A percentile compares a stretch with the other conserved stretches of the same genome.
Evolutionary conservation across 2,329 filamentous ascomycete species (phyloP).

Genomic region (Cadophora malorum): DNA sequence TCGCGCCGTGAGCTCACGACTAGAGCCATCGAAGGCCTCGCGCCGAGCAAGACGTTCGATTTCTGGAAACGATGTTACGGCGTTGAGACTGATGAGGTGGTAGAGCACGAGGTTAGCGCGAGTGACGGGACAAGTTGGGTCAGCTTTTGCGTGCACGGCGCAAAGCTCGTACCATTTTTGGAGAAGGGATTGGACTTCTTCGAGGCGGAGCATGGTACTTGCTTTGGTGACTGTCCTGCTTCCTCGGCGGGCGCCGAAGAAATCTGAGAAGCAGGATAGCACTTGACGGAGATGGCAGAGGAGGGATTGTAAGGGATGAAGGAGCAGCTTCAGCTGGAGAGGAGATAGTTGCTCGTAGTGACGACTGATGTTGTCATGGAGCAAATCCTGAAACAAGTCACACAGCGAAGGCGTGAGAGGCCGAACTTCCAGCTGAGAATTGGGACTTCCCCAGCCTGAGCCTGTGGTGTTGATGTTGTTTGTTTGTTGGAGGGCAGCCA

Average conservation of each 20-base stretch:
- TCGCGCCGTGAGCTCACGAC: constrained; percentile 58
- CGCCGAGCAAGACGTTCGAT: constrained; percentile 70
- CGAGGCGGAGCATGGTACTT: constrained; percentile 64
- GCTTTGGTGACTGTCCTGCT: constrained; percentile 60
- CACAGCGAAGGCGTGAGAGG: constrained; percentile 63
- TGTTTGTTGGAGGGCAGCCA: constrained; percentile 61
- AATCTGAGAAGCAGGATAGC: constrained; percentile 68
- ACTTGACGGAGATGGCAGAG: constrained; percentile 70
- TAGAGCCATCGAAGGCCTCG: constrained; percentile 61
- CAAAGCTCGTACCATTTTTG: constrained; percentile 73
- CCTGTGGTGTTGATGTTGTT: constrained; percentile 54
- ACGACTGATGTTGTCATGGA: constrained; percentile 65
- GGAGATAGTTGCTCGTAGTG: constrained; percentile 54
- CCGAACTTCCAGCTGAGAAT: constrained; percentile 55
- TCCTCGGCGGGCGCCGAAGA: constrained; percentile 51
- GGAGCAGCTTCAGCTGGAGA: constrained; percentile 67
- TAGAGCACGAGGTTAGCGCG: constrained; percentile 72
- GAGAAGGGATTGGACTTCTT: constrained; percentile 69
- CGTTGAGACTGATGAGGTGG: constrained; percentile 73
- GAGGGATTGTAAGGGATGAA: constrained; percentile 71
- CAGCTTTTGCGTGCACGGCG: constrained; percentile 59
- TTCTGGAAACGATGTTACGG: constrained; percentile 70
- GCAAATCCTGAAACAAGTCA: constrained; percentile 71
- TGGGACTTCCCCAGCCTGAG: constrained; percentile 54
- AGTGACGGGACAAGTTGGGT: constrained; percentile 64